Percentiles rank a stretch among this genome's conserved stretches.
phyloP scores from a whole-genome alignment of 2,329 filamentous ascomycete species.

The Cladophialophora bantiana region DNA sequence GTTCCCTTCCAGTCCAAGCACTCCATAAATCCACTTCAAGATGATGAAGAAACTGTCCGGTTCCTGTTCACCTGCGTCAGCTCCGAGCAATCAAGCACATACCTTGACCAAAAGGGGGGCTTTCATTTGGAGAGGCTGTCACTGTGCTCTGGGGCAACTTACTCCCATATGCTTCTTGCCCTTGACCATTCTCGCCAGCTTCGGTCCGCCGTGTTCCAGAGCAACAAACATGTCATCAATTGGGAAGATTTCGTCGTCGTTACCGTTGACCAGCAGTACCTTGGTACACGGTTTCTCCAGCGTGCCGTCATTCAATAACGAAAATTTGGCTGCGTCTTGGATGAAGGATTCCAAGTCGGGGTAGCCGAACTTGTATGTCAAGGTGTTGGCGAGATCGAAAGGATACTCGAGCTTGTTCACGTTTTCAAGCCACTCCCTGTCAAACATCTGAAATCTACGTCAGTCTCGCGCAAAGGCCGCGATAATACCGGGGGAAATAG shows the following conservation, averaged over 20 bases:
- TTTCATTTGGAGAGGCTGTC: neutral
- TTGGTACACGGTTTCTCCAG: slow-evolving; percentile 58
- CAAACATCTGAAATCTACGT: slow-evolving; percentile 56
- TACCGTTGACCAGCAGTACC: slow-evolving; percentile 64
- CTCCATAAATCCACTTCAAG: slow-evolving; percentile 49
- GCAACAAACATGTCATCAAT: slow-evolving; percentile 67
- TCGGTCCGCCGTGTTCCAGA: slow-evolving; percentile 60
- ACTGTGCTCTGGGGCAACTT: neutral
- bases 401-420: slow-evolving; percentile 66
- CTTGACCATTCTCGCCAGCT: slow-evolving; percentile 64
- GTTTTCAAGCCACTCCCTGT: slow-evolving; percentile 60
- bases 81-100: neutral
- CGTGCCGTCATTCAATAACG: slow-evolving; percentile 62
- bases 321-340: slow-evolving; percentile 59
- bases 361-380: slow-evolving; percentile 59
- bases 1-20: slow-evolving; percentile 39
- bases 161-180: slow-evolving; percentile 70
- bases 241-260: slow-evolving; percentile 67
- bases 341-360: slow-evolving; percentile 56
- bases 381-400: slow-evolving; percentile 61
- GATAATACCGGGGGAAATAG: too few species aligned
- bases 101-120: neutral
- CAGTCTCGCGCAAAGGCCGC: neutral
- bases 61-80: slow-evolving; percentile 50
- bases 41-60: slow-evolving; percentile 55